These are phyloP conservation scores for Chlamydomonas sphaeroides DNA, from an alignment of 139 green algal genomes.

Conservation along the genomic window DNA sequence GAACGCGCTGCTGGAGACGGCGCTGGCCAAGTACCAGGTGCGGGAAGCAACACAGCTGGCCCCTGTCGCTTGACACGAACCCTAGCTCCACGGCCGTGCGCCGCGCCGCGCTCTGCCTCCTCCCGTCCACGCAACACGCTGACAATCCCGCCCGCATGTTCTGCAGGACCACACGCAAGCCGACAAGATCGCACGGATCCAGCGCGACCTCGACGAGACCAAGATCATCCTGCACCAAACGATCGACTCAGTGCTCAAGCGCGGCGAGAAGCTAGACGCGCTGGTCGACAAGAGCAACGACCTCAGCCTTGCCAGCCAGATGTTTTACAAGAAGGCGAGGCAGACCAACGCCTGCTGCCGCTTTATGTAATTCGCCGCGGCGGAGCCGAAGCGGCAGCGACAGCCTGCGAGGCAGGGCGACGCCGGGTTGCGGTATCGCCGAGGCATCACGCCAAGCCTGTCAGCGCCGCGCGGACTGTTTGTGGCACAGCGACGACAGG, in stretches of 20 bases:
- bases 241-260: slow-evolving; percentile 96
- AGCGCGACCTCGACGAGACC: slow-evolving; percentile 86
- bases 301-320: slow-evolving; percentile 95
- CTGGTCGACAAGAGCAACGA: slow-evolving; percentile 97
- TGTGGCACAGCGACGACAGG: too few relatives aligned
- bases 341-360: slow-evolving; percentile 91
- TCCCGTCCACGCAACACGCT: too few relatives aligned
- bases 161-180: slow-evolving; percentile 74
- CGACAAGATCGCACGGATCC: slow-evolving; percentile 98
- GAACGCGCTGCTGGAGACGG: slow-evolving; percentile 76
- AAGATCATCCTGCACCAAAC: slow-evolving; percentile 95
- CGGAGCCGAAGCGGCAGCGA: not conserved
- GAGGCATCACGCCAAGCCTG: too few relatives aligned
- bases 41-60: not conserved
- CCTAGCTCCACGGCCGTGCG: too few relatives aligned
- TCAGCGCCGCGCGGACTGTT: too few relatives aligned
- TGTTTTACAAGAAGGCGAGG: slow-evolving; percentile 95
- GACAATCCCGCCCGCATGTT: too few relatives aligned
- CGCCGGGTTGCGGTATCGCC: too few relatives aligned
- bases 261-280: slow-evolving; percentile 97
- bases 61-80: too few relatives aligned
- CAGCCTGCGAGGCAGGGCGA: too few relatives aligned
- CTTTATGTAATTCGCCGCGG: slow-evolving; percentile 77
- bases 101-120: too few relatives aligned
- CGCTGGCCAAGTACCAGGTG: slow-evolving; percentile 92